A percentile compares a stretch with the other conserved stretches of the same genome.
These are phyloP conservation scores for Irpex rosettiformis DNA, from an alignment of 1,284 basidiomycete species.

Conservation along the genomic window DNA sequence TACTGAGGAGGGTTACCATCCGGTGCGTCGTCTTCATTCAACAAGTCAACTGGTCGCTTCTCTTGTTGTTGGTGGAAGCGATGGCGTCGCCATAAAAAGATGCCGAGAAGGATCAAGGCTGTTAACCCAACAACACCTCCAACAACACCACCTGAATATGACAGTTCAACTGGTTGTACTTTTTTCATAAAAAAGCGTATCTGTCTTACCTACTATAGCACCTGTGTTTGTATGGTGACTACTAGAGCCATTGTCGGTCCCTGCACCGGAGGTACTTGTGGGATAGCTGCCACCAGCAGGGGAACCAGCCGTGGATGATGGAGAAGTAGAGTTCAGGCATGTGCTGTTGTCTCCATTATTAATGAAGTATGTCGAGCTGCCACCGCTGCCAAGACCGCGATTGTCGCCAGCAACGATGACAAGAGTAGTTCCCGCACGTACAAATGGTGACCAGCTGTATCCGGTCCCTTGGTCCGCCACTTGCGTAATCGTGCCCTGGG, in stretches of 20 bases:
- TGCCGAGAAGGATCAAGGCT: constrained; percentile 38
- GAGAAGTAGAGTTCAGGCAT: constrained; percentile 57
- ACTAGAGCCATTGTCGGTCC: constrained; percentile 11
- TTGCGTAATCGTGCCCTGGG: constrained; percentile 37
- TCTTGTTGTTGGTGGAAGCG: constrained; percentile 36
- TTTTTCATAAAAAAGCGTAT: neutral
- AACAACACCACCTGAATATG: constrained; percentile 51
- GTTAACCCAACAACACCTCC: constrained; percentile 54
- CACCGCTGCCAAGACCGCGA: constrained; percentile 64
- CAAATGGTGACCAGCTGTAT: constrained; percentile 64
- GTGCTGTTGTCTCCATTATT: constrained; percentile 42
- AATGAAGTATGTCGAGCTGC: constrained; percentile 56
- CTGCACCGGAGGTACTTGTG: constrained; percentile 40
- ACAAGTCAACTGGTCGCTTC: constrained; percentile 59
- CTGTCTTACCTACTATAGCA: neutral
- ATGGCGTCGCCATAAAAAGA: constrained; percentile 54
- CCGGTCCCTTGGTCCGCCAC: constrained; percentile 47
- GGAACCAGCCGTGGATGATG: constrained; percentile 69
- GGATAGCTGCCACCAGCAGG: constrained; percentile 76
- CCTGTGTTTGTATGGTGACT: neutral
- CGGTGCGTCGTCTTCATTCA: constrained; percentile 53
- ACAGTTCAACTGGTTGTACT: neutral
- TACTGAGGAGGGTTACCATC: constrained; percentile 52
- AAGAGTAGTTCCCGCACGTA: constrained; percentile 61
- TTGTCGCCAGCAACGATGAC: constrained; percentile 63